Conservation (phyloP, 495 filamentous ascomycete genomes). For the Penicillium turbatum region DNA sequence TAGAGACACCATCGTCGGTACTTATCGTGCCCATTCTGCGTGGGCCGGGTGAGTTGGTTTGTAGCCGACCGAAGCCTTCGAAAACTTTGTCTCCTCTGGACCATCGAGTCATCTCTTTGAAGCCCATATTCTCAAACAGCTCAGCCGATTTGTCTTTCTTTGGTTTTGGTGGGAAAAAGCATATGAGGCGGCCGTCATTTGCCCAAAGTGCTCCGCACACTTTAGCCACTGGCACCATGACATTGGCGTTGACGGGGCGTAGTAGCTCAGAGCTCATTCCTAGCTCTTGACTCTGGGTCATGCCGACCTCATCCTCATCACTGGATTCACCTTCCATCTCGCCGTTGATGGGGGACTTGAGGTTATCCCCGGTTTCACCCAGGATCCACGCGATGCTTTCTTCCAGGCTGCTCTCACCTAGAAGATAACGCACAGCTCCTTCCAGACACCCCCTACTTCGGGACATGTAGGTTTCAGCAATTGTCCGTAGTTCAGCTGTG, state of each 20-base stretch:
- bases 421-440: slow-evolving; percentile 72
- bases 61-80: slow-evolving; percentile 82
- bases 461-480: slow-evolving; percentile 63
- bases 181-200: slow-evolving; percentile 71
- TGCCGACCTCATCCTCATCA: slow-evolving; percentile 75
- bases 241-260: slow-evolving; percentile 60
- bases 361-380: slow-evolving; percentile 39
- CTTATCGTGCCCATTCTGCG: slow-evolving; percentile 47
- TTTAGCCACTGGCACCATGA: slow-evolving; percentile 71
- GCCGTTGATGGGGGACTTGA: slow-evolving; percentile 50
- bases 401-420: slow-evolving; percentile 77
- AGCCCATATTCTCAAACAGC: slow-evolving; percentile 57
- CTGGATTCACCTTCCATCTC: slow-evolving; percentile 71
- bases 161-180: slow-evolving; percentile 81
- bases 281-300: slow-evolving; percentile 49
- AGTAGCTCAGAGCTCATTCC: slow-evolving; percentile 52
- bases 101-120: slow-evolving; percentile 55
- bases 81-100: slow-evolving; percentile 67
- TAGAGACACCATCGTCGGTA: slow-evolving; percentile 49
- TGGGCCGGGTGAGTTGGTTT: slow-evolving; percentile 50
- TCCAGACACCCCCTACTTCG: slow-evolving; percentile 76
- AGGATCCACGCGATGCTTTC: slow-evolving; percentile 67
- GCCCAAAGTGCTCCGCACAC: slow-evolving; percentile 75
- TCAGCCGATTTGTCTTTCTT: slow-evolving; percentile 68
- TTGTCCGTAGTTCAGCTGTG: slow-evolving; percentile 61